A percentile compares a stretch with the other conserved stretches of the same genome.
phyloP scores from a whole-genome alignment of 139 green algal species.

The Dunaliella primolecta region DNA sequence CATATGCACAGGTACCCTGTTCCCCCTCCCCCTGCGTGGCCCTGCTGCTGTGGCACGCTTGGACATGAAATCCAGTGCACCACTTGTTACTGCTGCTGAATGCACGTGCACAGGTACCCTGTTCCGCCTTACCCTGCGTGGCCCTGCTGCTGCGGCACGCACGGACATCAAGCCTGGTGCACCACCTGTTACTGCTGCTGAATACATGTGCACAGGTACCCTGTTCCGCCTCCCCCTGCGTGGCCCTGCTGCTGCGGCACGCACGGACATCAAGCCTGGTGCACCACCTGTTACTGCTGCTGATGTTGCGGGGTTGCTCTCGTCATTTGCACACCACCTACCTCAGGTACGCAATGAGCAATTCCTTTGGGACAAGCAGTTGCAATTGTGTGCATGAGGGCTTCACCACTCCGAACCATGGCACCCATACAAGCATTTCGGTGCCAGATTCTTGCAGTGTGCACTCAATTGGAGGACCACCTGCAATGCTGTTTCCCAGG shows the following conservation, averaged over 20 bases:
- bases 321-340: slow-evolving; percentile 46
- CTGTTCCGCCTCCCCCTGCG: slow-evolving; percentile 82
- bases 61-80: too few relatives aligned
- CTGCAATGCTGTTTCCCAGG: too few relatives aligned
- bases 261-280: slow-evolving; percentile 64
- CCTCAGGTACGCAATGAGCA: slow-evolving; percentile 5
- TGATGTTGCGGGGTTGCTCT: slow-evolving; percentile 47
- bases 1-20: not conserved
- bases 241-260: slow-evolving; percentile 26
- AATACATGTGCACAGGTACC: slow-evolving; percentile 65
- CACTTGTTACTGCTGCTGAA: too few relatives aligned
- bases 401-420: too few relatives aligned
- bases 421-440: too few relatives aligned
- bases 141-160: slow-evolving; percentile 25
- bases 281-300: slow-evolving; percentile 17
- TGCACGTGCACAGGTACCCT: slow-evolving; percentile 70
- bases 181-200: slow-evolving; percentile 19
- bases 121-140: slow-evolving; percentile 78
- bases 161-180: slow-evolving; percentile 64
- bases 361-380: too few relatives aligned
- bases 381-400: too few relatives aligned
- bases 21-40: not conserved
- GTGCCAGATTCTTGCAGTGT: too few relatives aligned
- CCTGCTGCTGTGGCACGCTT: too few relatives aligned
- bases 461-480: too few relatives aligned